A percentile compares a stretch with the other conserved stretches of the same genome.
Evolutionary conservation across 805 yeast genomes (phyloP).

Genomic region (Ogataea allantospora): DNA sequence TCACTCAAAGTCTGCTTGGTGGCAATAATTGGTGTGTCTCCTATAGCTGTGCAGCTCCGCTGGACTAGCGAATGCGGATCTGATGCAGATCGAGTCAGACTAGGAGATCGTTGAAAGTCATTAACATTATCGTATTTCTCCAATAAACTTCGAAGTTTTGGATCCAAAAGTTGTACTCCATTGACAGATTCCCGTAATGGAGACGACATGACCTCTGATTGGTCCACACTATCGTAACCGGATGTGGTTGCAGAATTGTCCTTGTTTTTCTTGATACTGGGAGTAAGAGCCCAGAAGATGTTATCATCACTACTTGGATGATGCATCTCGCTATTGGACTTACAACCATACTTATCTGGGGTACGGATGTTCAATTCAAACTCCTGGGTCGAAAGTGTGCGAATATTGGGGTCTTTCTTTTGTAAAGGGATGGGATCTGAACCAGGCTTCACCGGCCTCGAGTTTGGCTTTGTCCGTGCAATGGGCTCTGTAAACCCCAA

Average conservation of each 20-base stretch:
- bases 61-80: slow-evolving; percentile 38
- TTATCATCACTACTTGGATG: slow-evolving; percentile 36
- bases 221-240: slow-evolving; percentile 15
- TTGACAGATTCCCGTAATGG: slow-evolving; percentile 35
- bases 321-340: slow-evolving; percentile 6
- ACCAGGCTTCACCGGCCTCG: slow-evolving; percentile 2
- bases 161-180: slow-evolving; percentile 26
- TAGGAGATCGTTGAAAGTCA: slow-evolving; percentile 35
- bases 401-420: slow-evolving; percentile 24
- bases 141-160: slow-evolving; percentile 33
- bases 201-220: slow-evolving; percentile 38
- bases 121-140: slow-evolving; percentile 41
- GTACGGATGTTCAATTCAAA: slow-evolving; percentile 22
- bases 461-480: slow-evolving; percentile 7
- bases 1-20: slow-evolving; percentile 27
- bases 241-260: slow-evolving; percentile 14
- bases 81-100: slow-evolving; percentile 23
- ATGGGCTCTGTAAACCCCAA: slow-evolving; percentile 15
- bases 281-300: slow-evolving; percentile 43
- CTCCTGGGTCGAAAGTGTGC: slow-evolving; percentile 18
- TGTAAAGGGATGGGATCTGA: slow-evolving; percentile 8
- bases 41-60: slow-evolving; percentile 17
- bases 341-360: slow-evolving; percentile 15
- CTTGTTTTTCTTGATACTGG: slow-evolving; percentile 25
- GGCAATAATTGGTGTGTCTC: slow-evolving; percentile 25